phyloP scores from a whole-genome alignment of 208 protist genomes.

The Porcisia deanei region DNA sequence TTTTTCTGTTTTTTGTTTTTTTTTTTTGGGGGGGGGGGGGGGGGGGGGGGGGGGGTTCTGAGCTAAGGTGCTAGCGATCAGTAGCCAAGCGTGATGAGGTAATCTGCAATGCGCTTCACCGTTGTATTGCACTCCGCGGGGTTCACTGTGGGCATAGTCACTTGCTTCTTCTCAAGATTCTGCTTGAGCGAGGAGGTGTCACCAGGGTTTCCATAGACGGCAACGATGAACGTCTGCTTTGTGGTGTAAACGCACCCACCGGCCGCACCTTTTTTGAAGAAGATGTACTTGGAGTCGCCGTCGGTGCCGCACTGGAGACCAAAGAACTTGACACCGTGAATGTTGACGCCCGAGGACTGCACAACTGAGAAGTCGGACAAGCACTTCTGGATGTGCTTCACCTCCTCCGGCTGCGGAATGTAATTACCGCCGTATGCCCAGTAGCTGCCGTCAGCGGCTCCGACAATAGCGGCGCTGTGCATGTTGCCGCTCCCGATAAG shows the following conservation, averaged over 20 bases:
- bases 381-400: slow-evolving; percentile 78
- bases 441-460: slow-evolving; percentile 83
- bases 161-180: slow-evolving; percentile 48
- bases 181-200: slow-evolving; percentile 57
- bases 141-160: slow-evolving; percentile 61
- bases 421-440: slow-evolving; percentile 88
- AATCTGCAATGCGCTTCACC: slow-evolving; percentile 87
- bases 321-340: slow-evolving; percentile 88
- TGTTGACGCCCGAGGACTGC: slow-evolving; percentile 73
- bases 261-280: slow-evolving; percentile 88
- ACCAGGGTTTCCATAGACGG: slow-evolving; percentile 81
- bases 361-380: slow-evolving; percentile 62
- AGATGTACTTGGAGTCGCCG: slow-evolving; percentile 79
- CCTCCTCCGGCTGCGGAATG: slow-evolving; percentile 85
- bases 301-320: slow-evolving; percentile 76
- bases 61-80: slow-evolving; percentile 8
- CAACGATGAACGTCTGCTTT: slow-evolving; percentile 82
- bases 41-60: too few species aligned
- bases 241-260: slow-evolving; percentile 87
- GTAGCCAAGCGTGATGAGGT: slow-evolving; percentile 86
- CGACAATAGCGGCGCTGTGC: slow-evolving; percentile 87
- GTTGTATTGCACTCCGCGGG: slow-evolving; percentile 85
- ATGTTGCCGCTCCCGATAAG: slow-evolving; percentile 87
- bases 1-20: not conserved
- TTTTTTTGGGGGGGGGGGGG: too few species aligned